Evolutionary conservation across 1,284 basidiomycete species (phyloP).

Genomic region (Xerocomus cyaneibrunnescens): DNA sequence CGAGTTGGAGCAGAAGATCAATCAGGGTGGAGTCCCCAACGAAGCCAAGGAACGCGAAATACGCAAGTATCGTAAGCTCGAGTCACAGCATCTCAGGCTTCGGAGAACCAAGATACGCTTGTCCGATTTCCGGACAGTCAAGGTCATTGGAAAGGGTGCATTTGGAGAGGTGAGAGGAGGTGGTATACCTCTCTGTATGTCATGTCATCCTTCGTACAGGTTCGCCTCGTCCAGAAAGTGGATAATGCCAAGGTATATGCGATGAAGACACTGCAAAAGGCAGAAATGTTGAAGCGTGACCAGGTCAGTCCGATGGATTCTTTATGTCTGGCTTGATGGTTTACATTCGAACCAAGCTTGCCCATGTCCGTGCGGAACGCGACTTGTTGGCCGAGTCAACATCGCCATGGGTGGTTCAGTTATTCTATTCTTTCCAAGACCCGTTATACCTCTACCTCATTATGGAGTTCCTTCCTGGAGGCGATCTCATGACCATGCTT

Average conservation of each 20-base stretch:
- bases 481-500: conserved; percentile 98
- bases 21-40: conserved; percentile 70
- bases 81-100: conserved; percentile 89
- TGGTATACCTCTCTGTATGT: not conserved
- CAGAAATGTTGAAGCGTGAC: conserved; percentile 99
- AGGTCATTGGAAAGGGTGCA: conserved; percentile 98
- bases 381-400: conserved; percentile 98
- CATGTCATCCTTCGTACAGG: conserved; percentile 45
- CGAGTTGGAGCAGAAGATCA: conserved; percentile 88
- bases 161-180: conserved; percentile 81
- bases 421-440: conserved; percentile 99
- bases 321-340: not conserved
- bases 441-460: conserved; percentile 94
- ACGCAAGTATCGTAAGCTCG: conserved; percentile 86
- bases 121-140: conserved; percentile 94
- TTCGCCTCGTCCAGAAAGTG: conserved; percentile 93
- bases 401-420: conserved; percentile 96
- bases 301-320: conserved; percentile 58
- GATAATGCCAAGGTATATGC: conserved; percentile 99
- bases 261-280: conserved; percentile 98
- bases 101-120: conserved; percentile 92
- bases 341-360: conserved; percentile 57
- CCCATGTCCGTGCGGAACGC: conserved; percentile 97
- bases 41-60: conserved; percentile 92
- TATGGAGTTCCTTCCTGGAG: conserved; percentile 99